Evolutionary conservation across 352 stramenopile species (phyloP), one percentile per base, ranked within the genome.

Genomic region (Phytophthora pistaciae): DNA sequence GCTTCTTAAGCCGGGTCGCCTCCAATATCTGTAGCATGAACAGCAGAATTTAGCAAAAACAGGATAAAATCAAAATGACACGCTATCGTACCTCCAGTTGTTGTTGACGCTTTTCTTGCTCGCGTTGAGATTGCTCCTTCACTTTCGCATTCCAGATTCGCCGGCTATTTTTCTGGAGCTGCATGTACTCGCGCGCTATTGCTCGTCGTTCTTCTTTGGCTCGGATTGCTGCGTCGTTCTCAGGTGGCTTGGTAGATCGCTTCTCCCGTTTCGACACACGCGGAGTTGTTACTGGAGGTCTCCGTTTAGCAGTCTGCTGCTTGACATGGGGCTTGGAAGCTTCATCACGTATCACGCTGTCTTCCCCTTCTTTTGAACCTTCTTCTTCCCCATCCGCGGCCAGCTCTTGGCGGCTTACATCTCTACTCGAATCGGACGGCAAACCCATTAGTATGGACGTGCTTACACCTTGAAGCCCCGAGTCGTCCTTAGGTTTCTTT

Each of bases 121-220:
- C 77, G 49, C 71, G 68, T 40, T 83, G 75, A 8, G 67, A 62
- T 38, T 78, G 66, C 36, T 91, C 62, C 36, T 79, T 80, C 44
- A 71, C 40, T 48, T 85, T 83, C 23, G 64, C 70, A 44, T 65
- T 75, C 31, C 67, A 60, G 6, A 87, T 56, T 42, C 67, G 60
- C 18, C 87, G 82, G 60, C 66, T 82, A 10, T 83, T 75, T 60
- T 88, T 86, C 52, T 94, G 85, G 6, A 90, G 21, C n/a, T 81
- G 54, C 73, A 94, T 93, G 33, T 84, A 92, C 56, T 92, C 87
- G 13, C 87, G 70, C 20, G 82, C 87, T 21, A 91, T 64, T 25
- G 74, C 85, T 56, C 87, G 75, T n/a, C 87, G 67, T 40, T 91
- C 67, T 18, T 76, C 54, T 4, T 64, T 77, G 36, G 88, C 81